These are phyloP conservation scores for Aspergillus oerlinghausenensis DNA, from an alignment of 2,329 filamentous ascomycete species.

Conservation along the genomic window DNA sequence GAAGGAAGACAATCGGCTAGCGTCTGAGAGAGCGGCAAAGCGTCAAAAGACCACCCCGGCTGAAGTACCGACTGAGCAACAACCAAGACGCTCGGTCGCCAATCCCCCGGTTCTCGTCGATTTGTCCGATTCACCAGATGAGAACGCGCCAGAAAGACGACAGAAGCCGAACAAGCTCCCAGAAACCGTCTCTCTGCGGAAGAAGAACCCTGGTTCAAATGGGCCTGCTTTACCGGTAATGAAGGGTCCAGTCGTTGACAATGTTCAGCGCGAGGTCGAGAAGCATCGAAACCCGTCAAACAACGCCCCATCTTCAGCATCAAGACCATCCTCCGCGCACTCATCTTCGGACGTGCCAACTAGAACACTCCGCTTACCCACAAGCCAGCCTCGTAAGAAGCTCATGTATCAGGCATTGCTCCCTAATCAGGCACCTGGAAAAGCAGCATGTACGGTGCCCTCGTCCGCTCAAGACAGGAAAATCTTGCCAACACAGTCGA, in stretches of 20 bases:
- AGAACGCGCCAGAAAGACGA: neutral
- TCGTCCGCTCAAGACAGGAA: constrained; percentile 1
- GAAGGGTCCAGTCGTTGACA: neutral
- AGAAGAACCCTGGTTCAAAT: neutral
- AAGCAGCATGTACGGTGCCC: constrained; percentile 4
- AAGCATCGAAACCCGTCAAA: neutral
- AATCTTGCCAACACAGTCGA: neutral
- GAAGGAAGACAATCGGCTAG: constrained; percentile 4
- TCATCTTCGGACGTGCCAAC: constrained; percentile 8
- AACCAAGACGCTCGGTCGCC: constrained; percentile 1
- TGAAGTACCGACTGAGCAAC: constrained; percentile 8
- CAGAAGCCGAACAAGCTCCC: neutral
- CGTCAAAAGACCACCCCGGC: constrained; percentile 23
- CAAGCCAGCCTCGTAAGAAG: constrained; percentile 38
- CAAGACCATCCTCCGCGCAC: neutral
- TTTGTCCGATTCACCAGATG: constrained; percentile 12
- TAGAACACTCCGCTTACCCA: constrained; percentile 29
- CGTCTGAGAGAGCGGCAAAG: constrained; percentile 29
- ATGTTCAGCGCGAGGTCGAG: neutral
- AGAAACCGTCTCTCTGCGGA: neutral
- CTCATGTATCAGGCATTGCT: constrained; percentile 40
- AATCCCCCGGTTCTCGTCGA: constrained; percentile 17
- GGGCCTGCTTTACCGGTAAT: neutral
- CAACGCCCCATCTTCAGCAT: neutral
- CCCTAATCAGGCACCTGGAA: constrained; percentile 17